These are phyloP conservation scores for Cenococcum geophilum DNA, from an alignment of 495 filamentous ascomycete genomes.

Conservation along the genomic window DNA sequence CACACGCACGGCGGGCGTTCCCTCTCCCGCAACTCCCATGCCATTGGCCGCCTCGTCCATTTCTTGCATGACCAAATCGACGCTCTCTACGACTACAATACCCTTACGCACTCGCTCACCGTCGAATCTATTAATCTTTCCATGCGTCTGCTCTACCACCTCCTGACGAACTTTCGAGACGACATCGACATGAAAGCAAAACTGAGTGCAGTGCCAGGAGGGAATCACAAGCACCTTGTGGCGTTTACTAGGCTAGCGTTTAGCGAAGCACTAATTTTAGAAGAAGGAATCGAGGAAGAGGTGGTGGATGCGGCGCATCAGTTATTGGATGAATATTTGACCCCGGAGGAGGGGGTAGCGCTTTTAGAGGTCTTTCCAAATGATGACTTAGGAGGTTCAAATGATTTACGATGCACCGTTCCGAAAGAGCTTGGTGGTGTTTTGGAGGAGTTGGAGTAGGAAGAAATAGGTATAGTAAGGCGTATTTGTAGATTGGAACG, in stretches of 20 bases:
- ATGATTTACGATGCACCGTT: neutral
- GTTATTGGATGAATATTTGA: constrained; percentile 59
- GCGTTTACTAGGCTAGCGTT: constrained; percentile 63
- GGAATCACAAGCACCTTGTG: constrained; percentile 59
- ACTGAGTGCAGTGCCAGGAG: constrained; percentile 51
- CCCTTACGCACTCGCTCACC: constrained; percentile 29
- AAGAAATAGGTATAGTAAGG: too few species aligned
- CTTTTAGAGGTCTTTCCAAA: constrained; percentile 52
- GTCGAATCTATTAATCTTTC: constrained; percentile 51
- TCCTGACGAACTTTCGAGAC: constrained; percentile 47
- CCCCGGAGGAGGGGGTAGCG: constrained; percentile 64
- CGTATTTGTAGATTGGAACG: too few species aligned
- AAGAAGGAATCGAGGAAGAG: constrained; percentile 61
- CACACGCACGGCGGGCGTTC: constrained; percentile 47
- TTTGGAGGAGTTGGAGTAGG: too few species aligned
- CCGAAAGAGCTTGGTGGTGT: too few species aligned
- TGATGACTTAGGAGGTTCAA: neutral
- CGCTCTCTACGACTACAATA: constrained; percentile 49
- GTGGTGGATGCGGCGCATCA: constrained; percentile 59
- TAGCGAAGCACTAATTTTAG: constrained; percentile 54
- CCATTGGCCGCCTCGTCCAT: constrained; percentile 54
- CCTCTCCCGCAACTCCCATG: constrained; percentile 50
- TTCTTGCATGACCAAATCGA: constrained; percentile 61
- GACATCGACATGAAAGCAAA: constrained; percentile 52
- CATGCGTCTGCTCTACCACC: constrained; percentile 55